Evolutionary conservation across 1,284 basidiomycete genomes (phyloP).

Genomic region (Pseudomicrostroma phylloplanum): DNA sequence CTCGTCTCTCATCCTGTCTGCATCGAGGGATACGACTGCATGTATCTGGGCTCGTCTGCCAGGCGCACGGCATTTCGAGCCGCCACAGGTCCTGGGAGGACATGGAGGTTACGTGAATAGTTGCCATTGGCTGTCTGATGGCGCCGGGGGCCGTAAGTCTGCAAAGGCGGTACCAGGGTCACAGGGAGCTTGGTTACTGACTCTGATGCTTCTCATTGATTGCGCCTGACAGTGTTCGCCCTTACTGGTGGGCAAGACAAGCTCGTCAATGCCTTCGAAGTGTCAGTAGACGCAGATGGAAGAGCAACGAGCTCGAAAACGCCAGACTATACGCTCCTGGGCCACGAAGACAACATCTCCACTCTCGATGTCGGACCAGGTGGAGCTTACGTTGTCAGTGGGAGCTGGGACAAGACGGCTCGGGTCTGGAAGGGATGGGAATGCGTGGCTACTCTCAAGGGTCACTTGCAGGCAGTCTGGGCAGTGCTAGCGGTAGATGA

Average conservation of each 20-base stretch:
- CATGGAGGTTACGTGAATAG: constrained; percentile 47
- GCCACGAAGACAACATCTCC: constrained; percentile 87
- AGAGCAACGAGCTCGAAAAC: constrained; percentile 14
- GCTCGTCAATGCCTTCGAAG: constrained; percentile 38
- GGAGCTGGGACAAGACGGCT: constrained; percentile 96
- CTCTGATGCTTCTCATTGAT: constrained; percentile 1
- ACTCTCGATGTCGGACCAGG: constrained; percentile 59
- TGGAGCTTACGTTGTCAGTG: constrained; percentile 65
- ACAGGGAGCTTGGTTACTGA: constrained; percentile 2
- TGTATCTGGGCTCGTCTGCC: constrained; percentile 21
- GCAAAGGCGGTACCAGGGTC: background rate
- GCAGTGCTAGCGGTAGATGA: constrained; percentile 72
- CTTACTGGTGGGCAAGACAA: constrained; percentile 44
- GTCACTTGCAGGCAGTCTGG: constrained; percentile 90
- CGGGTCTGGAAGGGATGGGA: constrained; percentile 78
- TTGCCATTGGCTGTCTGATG: constrained; percentile 23
- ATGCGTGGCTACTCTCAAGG: constrained; percentile 69
- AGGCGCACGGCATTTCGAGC: constrained; percentile 9
- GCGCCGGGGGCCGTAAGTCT: constrained; percentile 12
- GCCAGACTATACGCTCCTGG: constrained; percentile 52
- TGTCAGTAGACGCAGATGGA: constrained; percentile 18
- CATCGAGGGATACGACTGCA: constrained; percentile 25
- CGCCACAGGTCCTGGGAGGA: constrained; percentile 22
- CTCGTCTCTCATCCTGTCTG: constrained; percentile 27
- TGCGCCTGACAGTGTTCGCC: constrained; percentile 19